These are phyloP conservation scores for Sugiyamaella paludigena DNA, from an alignment of 1,139 yeast species.

Conservation along the genomic window DNA sequence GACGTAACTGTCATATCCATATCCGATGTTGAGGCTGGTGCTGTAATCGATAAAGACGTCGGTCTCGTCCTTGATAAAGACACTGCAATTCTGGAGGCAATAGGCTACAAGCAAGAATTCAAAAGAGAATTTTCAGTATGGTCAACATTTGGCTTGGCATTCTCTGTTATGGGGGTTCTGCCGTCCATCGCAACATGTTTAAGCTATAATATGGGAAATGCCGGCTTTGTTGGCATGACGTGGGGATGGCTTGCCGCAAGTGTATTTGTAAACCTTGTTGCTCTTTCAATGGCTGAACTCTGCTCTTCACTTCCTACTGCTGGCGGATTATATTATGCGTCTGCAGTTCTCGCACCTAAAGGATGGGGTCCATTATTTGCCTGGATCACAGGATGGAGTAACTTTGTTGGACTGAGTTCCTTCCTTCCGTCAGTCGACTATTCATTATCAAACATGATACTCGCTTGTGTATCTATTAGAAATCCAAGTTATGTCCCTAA, in stretches of 20 bases:
- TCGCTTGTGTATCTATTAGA: slow-evolving; percentile 49
- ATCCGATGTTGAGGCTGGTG: too few species aligned
- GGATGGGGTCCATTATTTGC: slow-evolving; percentile 45
- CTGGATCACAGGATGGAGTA: slow-evolving; percentile 53
- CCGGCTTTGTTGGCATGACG: slow-evolving; percentile 55
- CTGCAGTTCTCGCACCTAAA: slow-evolving; percentile 49
- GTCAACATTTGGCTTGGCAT: slow-evolving; percentile 42
- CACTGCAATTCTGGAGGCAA: slow-evolving; percentile 8
- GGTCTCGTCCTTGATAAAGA: not conserved
- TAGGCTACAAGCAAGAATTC: slow-evolving; percentile 16
- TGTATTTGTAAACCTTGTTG: slow-evolving; percentile 47
- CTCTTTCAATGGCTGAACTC: slow-evolving; percentile 56
- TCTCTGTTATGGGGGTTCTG: slow-evolving; percentile 52
- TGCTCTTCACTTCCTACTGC: slow-evolving; percentile 65
- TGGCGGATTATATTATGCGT: slow-evolving; percentile 62
- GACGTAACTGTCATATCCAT: too few species aligned
- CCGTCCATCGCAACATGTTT: slow-evolving; percentile 47
- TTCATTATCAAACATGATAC: slow-evolving; percentile 53
- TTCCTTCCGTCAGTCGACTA: slow-evolving; percentile 56
- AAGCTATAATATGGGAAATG: slow-evolving; percentile 43
- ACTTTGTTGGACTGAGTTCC: slow-evolving; percentile 53
- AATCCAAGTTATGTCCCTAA: slow-evolving; percentile 48
- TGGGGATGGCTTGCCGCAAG: slow-evolving; percentile 67
- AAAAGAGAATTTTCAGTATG: slow-evolving; percentile 11
- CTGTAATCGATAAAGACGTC: too few species aligned